phyloP scores from a whole-genome alignment of 169 alveolate species.

The Perkinsus olseni region DNA sequence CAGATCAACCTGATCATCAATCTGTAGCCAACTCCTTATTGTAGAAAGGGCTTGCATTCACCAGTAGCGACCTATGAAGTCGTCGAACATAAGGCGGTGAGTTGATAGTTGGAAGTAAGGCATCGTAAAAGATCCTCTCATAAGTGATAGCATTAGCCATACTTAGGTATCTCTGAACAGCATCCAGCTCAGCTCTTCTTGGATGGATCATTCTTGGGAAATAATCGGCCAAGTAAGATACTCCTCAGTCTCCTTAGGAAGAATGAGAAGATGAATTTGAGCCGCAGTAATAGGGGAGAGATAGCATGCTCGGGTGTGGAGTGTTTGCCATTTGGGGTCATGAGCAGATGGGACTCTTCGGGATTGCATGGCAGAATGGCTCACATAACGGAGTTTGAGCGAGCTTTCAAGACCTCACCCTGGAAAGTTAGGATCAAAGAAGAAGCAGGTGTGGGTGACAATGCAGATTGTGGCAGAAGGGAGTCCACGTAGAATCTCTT shows the following conservation, averaged over 20 bases:
- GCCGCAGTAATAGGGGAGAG: no score
- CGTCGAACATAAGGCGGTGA: slow-evolving; percentile 3
- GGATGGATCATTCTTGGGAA: background rate
- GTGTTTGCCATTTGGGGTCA: background rate
- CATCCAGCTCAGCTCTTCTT: background rate
- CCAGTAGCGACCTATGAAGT: background rate
- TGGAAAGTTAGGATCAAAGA: background rate
- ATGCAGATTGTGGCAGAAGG: slow-evolving; percentile 6
- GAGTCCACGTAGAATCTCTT: slow-evolving; percentile 13
- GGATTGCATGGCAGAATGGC: slow-evolving; percentile 4
- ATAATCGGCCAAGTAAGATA: background rate
- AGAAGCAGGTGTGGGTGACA: background rate
- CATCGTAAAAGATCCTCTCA: background rate
- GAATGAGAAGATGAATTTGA: background rate
- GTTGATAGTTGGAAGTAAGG: background rate
- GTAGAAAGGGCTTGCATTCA: no score
- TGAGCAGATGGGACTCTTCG: background rate
- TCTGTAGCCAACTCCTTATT: no score
- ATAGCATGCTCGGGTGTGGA: background rate
- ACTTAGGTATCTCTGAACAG: no score
- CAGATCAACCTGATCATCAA: no score
- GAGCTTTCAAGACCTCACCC: background rate
- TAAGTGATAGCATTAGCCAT: no score
- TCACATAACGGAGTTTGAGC: background rate
- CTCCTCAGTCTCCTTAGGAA: background rate